phyloP scores from a whole-genome alignment of 768 basidiomycete species.

The Termitomyces sp. region DNA sequence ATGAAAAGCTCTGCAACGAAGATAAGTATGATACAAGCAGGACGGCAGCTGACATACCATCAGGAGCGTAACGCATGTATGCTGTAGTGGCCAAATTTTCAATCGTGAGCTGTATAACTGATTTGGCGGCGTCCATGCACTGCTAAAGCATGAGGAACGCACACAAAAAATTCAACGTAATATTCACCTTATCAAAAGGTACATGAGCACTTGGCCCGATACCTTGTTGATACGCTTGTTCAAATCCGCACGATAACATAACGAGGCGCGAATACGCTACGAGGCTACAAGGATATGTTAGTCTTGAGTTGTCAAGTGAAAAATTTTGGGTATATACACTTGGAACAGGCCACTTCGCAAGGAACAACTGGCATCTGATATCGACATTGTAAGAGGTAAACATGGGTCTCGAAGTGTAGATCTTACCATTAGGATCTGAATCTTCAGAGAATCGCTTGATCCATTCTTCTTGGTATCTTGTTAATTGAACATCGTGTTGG shows the following conservation, averaged over 20 bases:
- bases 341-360: slow-evolving; percentile 69
- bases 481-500: slow-evolving; percentile 56
- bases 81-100: background rate
- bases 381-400: slow-evolving; percentile 2
- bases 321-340: slow-evolving; percentile 53
- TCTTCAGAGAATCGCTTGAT: slow-evolving; percentile 54
- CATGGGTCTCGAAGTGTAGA: slow-evolving; percentile 4
- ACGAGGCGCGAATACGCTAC: slow-evolving; percentile 62
- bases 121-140: background rate
- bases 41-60: background rate
- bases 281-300: background rate
- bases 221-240: slow-evolving; percentile 73
- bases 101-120: background rate
- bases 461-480: slow-evolving; percentile 67
- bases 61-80: background rate
- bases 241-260: slow-evolving; percentile 75
- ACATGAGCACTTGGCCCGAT: slow-evolving; percentile 58
- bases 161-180: background rate
- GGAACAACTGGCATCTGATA: slow-evolving; percentile 50
- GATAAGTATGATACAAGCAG: background rate
- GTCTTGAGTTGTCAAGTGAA: background rate
- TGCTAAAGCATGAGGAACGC: slow-evolving; percentile 2
- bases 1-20: too few relatives aligned
- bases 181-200: slow-evolving; percentile 61
- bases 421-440: slow-evolving; percentile 55